Evolutionary conservation across 1,284 basidiomycete species (phyloP).

Genomic region (Phaffia rhodozyma): DNA sequence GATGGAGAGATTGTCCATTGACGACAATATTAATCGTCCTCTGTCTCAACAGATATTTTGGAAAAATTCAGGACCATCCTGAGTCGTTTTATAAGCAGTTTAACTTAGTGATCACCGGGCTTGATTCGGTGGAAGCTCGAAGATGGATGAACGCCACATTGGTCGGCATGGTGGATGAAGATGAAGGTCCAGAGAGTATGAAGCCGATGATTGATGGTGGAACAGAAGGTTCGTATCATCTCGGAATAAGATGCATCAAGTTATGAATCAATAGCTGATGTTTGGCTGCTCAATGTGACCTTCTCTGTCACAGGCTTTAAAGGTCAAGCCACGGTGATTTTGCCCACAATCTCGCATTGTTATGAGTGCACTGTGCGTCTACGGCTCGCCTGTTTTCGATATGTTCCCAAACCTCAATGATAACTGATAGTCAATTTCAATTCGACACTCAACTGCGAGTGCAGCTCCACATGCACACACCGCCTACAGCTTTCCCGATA

Average conservation of each 20-base stretch:
- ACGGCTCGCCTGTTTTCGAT: background rate
- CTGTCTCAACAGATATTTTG: constrained; percentile 58
- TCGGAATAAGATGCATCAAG: background rate
- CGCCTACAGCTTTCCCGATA: constrained; percentile 92
- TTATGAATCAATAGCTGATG: background rate
- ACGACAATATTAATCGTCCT: background rate
- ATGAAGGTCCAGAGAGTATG: constrained; percentile 74
- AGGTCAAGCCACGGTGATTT: constrained; percentile 92
- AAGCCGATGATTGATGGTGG: constrained; percentile 99
- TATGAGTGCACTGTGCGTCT: constrained; percentile 72
- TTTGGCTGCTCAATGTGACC: background rate
- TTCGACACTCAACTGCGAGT: background rate
- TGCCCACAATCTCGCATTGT: constrained; percentile 90
- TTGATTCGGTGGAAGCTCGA: constrained; percentile 94
- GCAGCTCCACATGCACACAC: constrained; percentile 88
- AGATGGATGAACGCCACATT: constrained; percentile 99
- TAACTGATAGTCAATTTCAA: constrained; percentile 1
- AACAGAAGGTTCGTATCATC: constrained; percentile 63
- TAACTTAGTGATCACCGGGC: constrained; percentile 88
- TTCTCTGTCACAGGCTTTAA: constrained; percentile 65
- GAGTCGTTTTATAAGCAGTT: constrained; percentile 96
- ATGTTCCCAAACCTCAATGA: background rate
- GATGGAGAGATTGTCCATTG: background rate
- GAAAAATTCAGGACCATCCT: constrained; percentile 96
- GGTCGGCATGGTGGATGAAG: constrained; percentile 77